A percentile compares a stretch with the other conserved stretches of the same genome.
Evolutionary conservation across 2,329 filamentous ascomycete species (phyloP).

Genomic region (Arthrobotrys musiformis): DNA sequence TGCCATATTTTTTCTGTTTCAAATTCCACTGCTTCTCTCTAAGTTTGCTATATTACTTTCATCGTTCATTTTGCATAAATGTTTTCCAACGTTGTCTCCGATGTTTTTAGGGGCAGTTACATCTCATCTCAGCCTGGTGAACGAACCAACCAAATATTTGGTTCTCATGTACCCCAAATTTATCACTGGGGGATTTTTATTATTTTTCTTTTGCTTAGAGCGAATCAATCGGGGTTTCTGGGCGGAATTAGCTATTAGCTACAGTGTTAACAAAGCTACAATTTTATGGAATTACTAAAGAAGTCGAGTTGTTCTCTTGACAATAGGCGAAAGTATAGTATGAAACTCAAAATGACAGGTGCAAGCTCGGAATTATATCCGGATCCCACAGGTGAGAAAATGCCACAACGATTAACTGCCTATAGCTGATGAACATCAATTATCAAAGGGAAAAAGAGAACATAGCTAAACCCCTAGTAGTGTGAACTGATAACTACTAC

Average conservation of each 20-base stretch:
- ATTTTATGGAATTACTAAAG: constrained; percentile 22
- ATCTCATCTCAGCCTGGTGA: constrained; percentile 26
- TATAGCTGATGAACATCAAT: neutral
- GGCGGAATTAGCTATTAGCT: neutral
- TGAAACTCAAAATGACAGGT: neutral
- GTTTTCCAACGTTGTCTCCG: constrained; percentile 28
- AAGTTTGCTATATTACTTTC: constrained; percentile 45
- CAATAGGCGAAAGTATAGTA: neutral
- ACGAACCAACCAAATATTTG: constrained; percentile 47
- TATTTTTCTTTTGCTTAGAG: constrained; percentile 22
- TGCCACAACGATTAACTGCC: neutral
- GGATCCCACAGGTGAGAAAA: neutral
- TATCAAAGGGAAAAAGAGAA: neutral
- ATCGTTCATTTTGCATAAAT: constrained; percentile 47
- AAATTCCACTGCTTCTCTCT: constrained; percentile 45
- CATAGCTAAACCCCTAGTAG: neutral
- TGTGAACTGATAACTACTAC: neutral
- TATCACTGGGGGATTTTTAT: constrained; percentile 21
- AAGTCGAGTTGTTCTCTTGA: constrained; percentile 1
- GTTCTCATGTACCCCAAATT: constrained; percentile 48
- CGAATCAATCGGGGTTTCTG: constrained; percentile 15
- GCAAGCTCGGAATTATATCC: constrained; percentile 7
- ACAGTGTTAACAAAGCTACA: constrained; percentile 5
- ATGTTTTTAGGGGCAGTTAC: constrained; percentile 39
- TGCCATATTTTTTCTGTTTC: constrained; percentile 26